Evolutionary conservation across 805 yeast species (phyloP).

Genomic region (Candida khao-thaluensis): DNA sequence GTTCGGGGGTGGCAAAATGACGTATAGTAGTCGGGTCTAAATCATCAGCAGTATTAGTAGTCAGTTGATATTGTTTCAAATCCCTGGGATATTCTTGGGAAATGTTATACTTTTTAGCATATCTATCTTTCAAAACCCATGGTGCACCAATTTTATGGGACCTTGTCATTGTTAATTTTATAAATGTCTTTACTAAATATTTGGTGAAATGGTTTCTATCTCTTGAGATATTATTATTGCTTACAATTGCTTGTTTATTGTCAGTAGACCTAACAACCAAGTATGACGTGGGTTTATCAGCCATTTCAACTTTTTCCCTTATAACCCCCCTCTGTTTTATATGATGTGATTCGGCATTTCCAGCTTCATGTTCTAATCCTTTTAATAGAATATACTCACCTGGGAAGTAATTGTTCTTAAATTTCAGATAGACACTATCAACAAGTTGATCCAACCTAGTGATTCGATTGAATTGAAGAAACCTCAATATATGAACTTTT

Average conservation of each 20-base stretch:
- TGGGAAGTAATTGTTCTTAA: slow-evolving; percentile 84
- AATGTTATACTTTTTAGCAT: slow-evolving; percentile 67
- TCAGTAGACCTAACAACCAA: slow-evolving; percentile 60
- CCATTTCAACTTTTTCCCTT: slow-evolving; percentile 82
- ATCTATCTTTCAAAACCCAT: slow-evolving; percentile 85
- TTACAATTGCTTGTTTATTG: slow-evolving; percentile 62
- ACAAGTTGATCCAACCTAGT: slow-evolving; percentile 84
- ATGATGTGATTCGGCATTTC: slow-evolving; percentile 12
- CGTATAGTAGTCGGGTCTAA: slow-evolving; percentile 17
- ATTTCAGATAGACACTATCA: slow-evolving; percentile 76
- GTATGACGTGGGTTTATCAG: slow-evolving; percentile 55
- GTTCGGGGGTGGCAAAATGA: slow-evolving; percentile 13
- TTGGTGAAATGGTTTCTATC: slow-evolving; percentile 88
- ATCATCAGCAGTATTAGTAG: slow-evolving; percentile 34
- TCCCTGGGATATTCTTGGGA: slow-evolving; percentile 59
- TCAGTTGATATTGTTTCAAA: slow-evolving; percentile 39
- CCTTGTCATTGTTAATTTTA: slow-evolving; percentile 74
- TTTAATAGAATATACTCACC: slow-evolving; percentile 79
- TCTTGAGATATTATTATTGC: slow-evolving; percentile 70
- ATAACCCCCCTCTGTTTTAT: slow-evolving; percentile 56
- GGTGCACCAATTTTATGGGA: slow-evolving; percentile 90
- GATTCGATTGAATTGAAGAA: slow-evolving; percentile 75
- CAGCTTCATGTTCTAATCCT: slow-evolving; percentile 23
- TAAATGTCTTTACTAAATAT: slow-evolving; percentile 83
- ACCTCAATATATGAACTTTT: slow-evolving; percentile 87